A percentile compares a stretch with the other conserved stretches of the same genome.
phyloP scores from a whole-genome alignment of 2,329 filamentous ascomycete genomes.

The Alternaria sp. region DNA sequence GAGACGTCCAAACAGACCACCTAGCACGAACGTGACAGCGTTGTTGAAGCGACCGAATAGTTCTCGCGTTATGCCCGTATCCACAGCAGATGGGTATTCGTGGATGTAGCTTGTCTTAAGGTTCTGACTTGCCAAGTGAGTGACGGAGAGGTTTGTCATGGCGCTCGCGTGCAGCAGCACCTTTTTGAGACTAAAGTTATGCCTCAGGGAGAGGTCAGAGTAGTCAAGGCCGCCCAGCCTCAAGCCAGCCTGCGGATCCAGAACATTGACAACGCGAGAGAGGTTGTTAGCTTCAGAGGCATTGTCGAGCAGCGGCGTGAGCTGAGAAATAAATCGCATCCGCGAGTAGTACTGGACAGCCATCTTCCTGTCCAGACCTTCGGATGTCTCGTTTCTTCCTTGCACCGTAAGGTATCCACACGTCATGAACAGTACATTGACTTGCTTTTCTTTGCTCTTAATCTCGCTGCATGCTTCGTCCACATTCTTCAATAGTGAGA shows the following conservation, averaged over 20 bases:
- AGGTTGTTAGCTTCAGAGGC: constrained; percentile 28
- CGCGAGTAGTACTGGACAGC: constrained; percentile 48
- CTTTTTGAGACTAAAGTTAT: constrained; percentile 33
- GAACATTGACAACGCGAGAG: constrained; percentile 44
- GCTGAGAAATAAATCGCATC: constrained; percentile 50
- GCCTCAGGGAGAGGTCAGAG: constrained; percentile 38
- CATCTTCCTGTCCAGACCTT: constrained; percentile 48
- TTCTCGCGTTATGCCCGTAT: constrained; percentile 28
- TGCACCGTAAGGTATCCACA: constrained; percentile 57
- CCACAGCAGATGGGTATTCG: constrained; percentile 35
- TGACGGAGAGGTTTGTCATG: constrained; percentile 39
- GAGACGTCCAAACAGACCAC: constrained; percentile 21
- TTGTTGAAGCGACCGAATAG: constrained; percentile 15
- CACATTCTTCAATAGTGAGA: constrained; percentile 52
- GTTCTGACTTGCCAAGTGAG: constrained; percentile 31
- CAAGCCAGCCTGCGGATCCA: constrained; percentile 34
- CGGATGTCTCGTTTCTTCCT: constrained; percentile 49
- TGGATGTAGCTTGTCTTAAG: constrained; percentile 40
- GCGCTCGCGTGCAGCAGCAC: constrained; percentile 34
- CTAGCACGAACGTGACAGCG: constrained; percentile 10
- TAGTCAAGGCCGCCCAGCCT: constrained; percentile 23
- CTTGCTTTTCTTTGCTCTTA: constrained; percentile 57
- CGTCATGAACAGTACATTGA: constrained; percentile 65
- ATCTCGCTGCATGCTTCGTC: constrained; percentile 59
- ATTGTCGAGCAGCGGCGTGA: constrained; percentile 47